phyloP scores from a whole-genome alignment of 805 yeast genomes.

The Yarrowia keelungensis region DNA sequence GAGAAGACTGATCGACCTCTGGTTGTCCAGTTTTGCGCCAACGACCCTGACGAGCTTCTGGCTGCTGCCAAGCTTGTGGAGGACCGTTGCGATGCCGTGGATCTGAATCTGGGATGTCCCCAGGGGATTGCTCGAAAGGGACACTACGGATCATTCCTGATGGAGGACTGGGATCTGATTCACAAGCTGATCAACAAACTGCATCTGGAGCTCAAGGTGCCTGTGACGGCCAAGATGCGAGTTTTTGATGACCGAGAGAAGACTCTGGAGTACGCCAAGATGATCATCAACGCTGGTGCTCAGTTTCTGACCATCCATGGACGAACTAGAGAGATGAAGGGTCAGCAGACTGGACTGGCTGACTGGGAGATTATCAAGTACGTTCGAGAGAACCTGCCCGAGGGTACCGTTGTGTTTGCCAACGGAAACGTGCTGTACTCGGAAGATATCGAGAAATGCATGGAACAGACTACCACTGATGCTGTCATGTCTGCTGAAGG shows the following conservation, averaged over 20 bases:
- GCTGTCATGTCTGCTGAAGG: constrained; percentile 99
- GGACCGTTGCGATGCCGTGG: constrained; percentile 92
- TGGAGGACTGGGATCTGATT: constrained; percentile 96
- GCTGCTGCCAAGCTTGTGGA: constrained; percentile 82
- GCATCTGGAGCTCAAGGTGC: constrained; percentile 76
- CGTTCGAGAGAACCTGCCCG: constrained; percentile 75
- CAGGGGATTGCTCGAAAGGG: constrained; percentile 97
- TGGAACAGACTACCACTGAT: constrained; percentile 70
- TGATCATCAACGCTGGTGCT: constrained; percentile 92
- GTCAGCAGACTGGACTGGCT: constrained; percentile 94
- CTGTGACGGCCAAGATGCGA: constrained; percentile 95
- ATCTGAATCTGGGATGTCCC: constrained; percentile 95
- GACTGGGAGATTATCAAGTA: constrained; percentile 84
- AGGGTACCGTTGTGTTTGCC: constrained; percentile 88
- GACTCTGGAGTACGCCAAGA: constrained; percentile 82
- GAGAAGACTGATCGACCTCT: constrained; percentile 76
- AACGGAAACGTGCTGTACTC: constrained; percentile 95
- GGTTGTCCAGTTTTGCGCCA: constrained; percentile 95
- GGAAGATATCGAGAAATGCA: constrained; percentile 77
- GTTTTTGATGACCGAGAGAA: constrained; percentile 85
- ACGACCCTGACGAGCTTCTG: constrained; percentile 84
- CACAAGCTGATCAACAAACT: constrained; percentile 71
- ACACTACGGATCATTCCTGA: constrained; percentile 90
- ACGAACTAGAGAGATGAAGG: constrained; percentile 95
- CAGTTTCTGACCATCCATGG: constrained; percentile 96